Evolutionary conservation across 2,329 filamentous ascomycete species (phyloP), one percentile per base, ranked within the genome.

Genomic region (Sporothrix pallida): DNA sequence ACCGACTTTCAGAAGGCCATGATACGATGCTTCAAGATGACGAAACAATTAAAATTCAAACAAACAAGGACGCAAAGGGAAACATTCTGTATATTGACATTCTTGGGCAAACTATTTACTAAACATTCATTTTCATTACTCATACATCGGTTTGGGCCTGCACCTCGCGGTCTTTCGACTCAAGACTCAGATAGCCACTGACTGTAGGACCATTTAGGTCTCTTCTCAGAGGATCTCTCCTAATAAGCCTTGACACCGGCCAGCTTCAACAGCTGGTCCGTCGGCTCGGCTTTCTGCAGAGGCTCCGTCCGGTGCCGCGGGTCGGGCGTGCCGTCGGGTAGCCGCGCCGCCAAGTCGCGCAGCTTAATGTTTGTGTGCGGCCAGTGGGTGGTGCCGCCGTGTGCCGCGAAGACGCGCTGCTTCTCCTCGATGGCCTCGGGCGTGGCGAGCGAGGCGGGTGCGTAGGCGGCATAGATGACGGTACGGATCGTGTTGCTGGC

Each of bases 231-330:
- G 23, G 23, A 26, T 26, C 13, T 26, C 8, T 10, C 13, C 71
- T 75, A 70, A 10, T 79, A 78, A 5, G 79, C 71, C 76, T 79
- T 80, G 0, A 82, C 78, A 31, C 80, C 82, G 8, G 82, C 82
- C 46, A 83, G 75, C 46, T 77, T 76, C 26, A 83, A 74, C 58
- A 83, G 46, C 42, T 75, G 73, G 23, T 82, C 79, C 6, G 78
- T 82, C 9, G 80, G 68, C 46, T 78, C 79, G 0, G 82, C 81
- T 77, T 82, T 81, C 76, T 83, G 80, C 10, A 81, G 77, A 1
- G 82, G 82, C 76, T 83, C 79, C 7, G 26, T 15, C 2, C 73
- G 50, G 52, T 72, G 31, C 20, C 62, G 69, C 23, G 73, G 73
- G 42, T 74, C 73, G 0, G 37, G 60, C 15, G 70, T 72, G 31